Base-by-base conservation (phyloP, 805 yeast species). In the Kodamaea leandrae region DNA sequence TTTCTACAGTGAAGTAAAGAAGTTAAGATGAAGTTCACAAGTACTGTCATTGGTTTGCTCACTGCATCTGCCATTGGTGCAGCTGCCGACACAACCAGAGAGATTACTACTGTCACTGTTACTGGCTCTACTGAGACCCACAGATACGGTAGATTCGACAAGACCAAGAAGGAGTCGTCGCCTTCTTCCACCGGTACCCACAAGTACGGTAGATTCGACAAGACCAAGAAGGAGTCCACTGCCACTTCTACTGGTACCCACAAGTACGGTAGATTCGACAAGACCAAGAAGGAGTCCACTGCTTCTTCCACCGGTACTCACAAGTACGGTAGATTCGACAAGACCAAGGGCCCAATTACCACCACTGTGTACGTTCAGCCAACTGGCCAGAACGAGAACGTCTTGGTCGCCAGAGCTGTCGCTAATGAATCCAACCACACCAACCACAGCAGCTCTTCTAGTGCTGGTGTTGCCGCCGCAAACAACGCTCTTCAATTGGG, bases 161-260 rank as follows among this genome's bases (percentile, higher is more conserved):
- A 54, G 45, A 54, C 57, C 44, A 43, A 46, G 47, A 30, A 32
- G 20, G 29, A 36, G 6, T 32, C 51, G 5, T 40, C 45, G 4
- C 26, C 51, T 12, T 27, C 42, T 37, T 9, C 33, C 43, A 19
- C 42, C 45, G 18, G 41, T 46, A 78, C 83, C 34, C 82, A 79
- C 68, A 72, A 61, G 46, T 68, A 67, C 50, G 86, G 85, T 51
- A 71, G 71, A 56, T 77, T 77, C 57, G 68, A 77, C 69, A 72
- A 76, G 61, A 76, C 52, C 64, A 70, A 37, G 67, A 29, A 43
- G 28, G 25, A 57, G 12, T 12, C 57, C 14, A 42, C 49, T 14
- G 24, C 56, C 13, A 37, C 55, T 20, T 35, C 45, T 12, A 41
- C 54, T 12, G 63, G 65, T 30, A 55, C 66, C 41, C 64, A 58